Percentiles rank a stretch among this genome's conserved stretches.
Evolutionary conservation across 208 protist genomes (phyloP).

Genomic region (Hexamita inflata): DNA sequence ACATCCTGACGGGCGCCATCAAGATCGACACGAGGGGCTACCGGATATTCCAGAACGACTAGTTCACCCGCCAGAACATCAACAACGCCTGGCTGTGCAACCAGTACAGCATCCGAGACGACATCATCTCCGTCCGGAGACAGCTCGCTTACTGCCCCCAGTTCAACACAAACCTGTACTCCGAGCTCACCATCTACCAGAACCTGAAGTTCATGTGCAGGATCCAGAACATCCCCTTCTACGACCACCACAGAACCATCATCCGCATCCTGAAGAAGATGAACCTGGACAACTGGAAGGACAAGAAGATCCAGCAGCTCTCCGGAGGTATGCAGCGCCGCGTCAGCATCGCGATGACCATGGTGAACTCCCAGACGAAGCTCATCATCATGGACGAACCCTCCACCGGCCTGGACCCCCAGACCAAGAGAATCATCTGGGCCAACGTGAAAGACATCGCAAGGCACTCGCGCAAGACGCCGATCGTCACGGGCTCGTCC

Average conservation of each 20-base stretch:
- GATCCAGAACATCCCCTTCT: neutral
- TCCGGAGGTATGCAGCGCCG: neutral
- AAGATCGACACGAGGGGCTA: neutral
- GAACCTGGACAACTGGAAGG: neutral
- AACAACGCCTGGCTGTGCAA: neutral
- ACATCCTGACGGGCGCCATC: neutral
- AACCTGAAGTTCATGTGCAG: neutral
- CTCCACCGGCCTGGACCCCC: neutral
- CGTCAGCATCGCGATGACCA: neutral
- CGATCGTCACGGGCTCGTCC: too few species aligned
- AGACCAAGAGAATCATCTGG: too few species aligned
- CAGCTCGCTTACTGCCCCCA: neutral
- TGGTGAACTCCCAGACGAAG: neutral
- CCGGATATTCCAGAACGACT: neutral
- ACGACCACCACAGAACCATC: neutral
- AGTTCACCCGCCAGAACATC: neutral
- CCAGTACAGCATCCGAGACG: neutral
- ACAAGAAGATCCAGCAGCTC: constrained; percentile 2
- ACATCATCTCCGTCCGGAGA: neutral
- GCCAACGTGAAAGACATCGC: too few species aligned
- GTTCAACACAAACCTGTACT: neutral
- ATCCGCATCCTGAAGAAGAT: neutral
- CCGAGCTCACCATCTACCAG: neutral
- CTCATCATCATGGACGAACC: constrained; percentile 8
- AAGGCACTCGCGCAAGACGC: too few species aligned